Conservation (phyloP, 1,284 basidiomycete genomes). For the Schizophyllum commune region DNA sequence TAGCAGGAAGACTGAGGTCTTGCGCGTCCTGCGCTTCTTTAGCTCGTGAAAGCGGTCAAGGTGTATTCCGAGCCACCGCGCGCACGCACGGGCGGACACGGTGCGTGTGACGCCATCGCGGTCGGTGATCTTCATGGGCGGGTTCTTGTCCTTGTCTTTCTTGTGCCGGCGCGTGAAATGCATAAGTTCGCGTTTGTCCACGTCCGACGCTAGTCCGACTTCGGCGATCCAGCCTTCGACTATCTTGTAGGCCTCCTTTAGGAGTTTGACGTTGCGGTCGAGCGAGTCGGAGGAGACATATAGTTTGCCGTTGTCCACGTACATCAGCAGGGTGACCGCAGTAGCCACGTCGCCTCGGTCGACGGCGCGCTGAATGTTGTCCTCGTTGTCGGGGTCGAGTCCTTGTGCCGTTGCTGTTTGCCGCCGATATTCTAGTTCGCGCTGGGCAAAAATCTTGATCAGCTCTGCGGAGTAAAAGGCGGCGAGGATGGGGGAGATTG, state of each 20-base stretch:
- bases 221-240: conserved; percentile 3
- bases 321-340: conserved; percentile 6
- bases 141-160: background rate
- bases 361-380: too few relatives aligned
- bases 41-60: too few relatives aligned
- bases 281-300: conserved; percentile 12
- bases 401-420: too few relatives aligned
- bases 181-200: conserved; percentile 16
- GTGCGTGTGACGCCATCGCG: conserved; percentile 4
- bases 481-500: conserved; percentile 17
- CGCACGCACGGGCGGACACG: conserved; percentile 6
- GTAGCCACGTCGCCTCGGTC: too few relatives aligned
- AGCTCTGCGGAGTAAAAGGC: conserved; percentile 15
- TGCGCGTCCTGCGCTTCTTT: too few relatives aligned
- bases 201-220: conserved; percentile 15
- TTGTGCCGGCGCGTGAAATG: conserved; percentile 15
- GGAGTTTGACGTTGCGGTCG: conserved; percentile 10
- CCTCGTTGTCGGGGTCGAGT: background rate
- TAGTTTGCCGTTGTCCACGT: conserved; percentile 15
- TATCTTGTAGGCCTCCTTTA: conserved; percentile 9
- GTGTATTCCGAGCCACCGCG: conserved; percentile 24
- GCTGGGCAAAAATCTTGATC: conserved; percentile 14
- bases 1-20: too few relatives aligned
- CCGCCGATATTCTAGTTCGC: too few relatives aligned
- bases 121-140: conserved; percentile 6